Evolutionary conservation across 306 rosid species (phyloP), one percentile per base, ranked within the genome.

Genomic region (Mimosa bimucronata): DNA sequence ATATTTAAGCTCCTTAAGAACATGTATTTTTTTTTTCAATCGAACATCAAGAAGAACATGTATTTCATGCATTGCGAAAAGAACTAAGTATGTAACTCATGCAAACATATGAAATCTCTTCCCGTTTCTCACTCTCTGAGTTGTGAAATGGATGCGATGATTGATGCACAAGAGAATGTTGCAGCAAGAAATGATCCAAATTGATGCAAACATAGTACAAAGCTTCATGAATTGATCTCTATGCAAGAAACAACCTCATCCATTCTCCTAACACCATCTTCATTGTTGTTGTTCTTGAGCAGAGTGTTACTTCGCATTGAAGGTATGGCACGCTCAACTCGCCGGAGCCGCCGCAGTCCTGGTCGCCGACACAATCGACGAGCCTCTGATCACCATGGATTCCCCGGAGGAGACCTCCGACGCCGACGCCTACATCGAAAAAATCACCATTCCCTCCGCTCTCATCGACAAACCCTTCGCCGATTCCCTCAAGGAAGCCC

Each of bases 291-390:
- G 74, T 74, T 2, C n/a, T 80, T 57, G n/a, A n/a, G 88, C 55
- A 95, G 99, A 79, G 37, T 95, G 99, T 86, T 95, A 89, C 75
- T 95, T 95, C 84, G 93, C 99, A 31, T 83, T 88, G 89, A 95
- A 95, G 85, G 97, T 89, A 57, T 95, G 99, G 99, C 89, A 95
- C 81, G 99, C 96, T 8, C 97, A 95, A 81, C 83, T 66, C 76
- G 99, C 97, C 2, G 98, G 99, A 87, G 98, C 99, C 1, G 91
- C 89, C 1, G 99, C 97, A 3, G 99, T 95, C 60, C 80, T 95
- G 66, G 99, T 95, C 44, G 81, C 86, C 26, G 98, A 95, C 71
- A 88, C n/a, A 69, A 2, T 85, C 40, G 89, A 91, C 0, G 99
- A 95, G 87, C 77, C 94, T 75, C 83, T 93, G 5, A 86, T 95